Percentiles rank a stretch among this genome's conserved stretches.
Conservation (phyloP, 192 early-diverging fungal genomes). For the Coemansia sp. region DNA sequence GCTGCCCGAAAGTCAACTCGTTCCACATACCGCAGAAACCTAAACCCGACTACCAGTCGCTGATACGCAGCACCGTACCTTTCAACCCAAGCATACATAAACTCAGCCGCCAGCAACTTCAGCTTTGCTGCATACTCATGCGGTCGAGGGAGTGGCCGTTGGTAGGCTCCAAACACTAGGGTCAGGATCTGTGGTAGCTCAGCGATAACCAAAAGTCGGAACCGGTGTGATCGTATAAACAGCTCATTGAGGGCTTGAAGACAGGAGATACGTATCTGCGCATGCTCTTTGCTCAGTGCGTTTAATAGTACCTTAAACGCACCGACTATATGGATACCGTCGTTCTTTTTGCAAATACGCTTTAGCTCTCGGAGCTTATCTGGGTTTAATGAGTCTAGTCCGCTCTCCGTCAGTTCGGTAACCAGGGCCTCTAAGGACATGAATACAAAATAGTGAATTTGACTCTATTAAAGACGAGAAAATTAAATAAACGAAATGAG, state of each 20-base stretch:
- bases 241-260: conserved; percentile 63
- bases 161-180: conserved; percentile 63
- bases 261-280: conserved; percentile 64
- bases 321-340: not conserved
- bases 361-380: conserved; percentile 30
- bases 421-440: conserved; percentile 23
- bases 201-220: conserved; percentile 59
- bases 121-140: conserved; percentile 55
- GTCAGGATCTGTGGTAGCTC: conserved; percentile 60
- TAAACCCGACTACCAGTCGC: conserved; percentile 60
- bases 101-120: conserved; percentile 52
- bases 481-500: not conserved
- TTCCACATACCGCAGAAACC: conserved; percentile 59
- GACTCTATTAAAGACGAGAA: not conserved
- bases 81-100: conserved; percentile 61
- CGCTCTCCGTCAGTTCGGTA: conserved; percentile 25
- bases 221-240: conserved; percentile 67
- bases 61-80: conserved; percentile 61
- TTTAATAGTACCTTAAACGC: conserved; percentile 14
- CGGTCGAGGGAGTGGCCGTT: conserved; percentile 60
- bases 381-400: conserved; percentile 21
- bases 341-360: conserved; percentile 19
- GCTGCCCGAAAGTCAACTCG: conserved; percentile 29
- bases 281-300: conserved; percentile 29
- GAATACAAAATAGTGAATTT: conserved; percentile 8